Percentiles rank a stretch among this genome's conserved stretches.
Evolutionary conservation across 768 basidiomycete species (phyloP).

Genomic region (Tremella fuciformis): DNA sequence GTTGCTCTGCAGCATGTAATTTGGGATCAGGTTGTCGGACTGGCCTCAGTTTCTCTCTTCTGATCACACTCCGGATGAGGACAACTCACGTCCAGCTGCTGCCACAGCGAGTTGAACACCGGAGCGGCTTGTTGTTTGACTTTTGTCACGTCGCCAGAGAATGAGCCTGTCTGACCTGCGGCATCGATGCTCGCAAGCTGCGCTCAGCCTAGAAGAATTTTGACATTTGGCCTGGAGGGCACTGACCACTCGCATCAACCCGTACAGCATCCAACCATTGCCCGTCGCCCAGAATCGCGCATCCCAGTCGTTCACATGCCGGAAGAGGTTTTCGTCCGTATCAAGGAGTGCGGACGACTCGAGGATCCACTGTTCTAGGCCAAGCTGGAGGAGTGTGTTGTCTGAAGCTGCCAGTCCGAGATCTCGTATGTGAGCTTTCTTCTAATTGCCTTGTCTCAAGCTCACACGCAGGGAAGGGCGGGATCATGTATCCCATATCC

Average conservation of each 20-base stretch:
- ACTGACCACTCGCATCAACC: slow-evolving; percentile 21
- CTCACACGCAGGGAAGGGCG: slow-evolving; percentile 26
- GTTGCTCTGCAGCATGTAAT: slow-evolving; percentile 20
- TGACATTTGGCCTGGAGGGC: too few species aligned
- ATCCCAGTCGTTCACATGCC: slow-evolving; percentile 24
- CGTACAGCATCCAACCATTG: slow-evolving; percentile 27
- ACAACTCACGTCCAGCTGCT: slow-evolving; percentile 19
- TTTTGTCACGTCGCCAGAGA: not conserved
- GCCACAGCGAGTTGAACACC: slow-evolving; percentile 18
- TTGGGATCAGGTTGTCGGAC: slow-evolving; percentile 16
- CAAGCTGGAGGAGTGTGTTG: slow-evolving; percentile 5
- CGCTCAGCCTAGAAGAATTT: too few species aligned
- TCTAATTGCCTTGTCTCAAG: not conserved
- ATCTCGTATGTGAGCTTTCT: slow-evolving; percentile 9
- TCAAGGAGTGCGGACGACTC: slow-evolving; percentile 21
- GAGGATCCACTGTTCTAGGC: slow-evolving; percentile 19
- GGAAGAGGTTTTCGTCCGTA: slow-evolving; percentile 9
- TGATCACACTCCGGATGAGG: not conserved
- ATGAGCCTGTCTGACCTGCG: slow-evolving; percentile 4
- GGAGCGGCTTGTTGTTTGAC: slow-evolving; percentile 3
- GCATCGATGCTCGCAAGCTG: slow-evolving; percentile 18
- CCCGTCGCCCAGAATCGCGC: slow-evolving; percentile 21
- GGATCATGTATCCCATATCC: slow-evolving; percentile 29
- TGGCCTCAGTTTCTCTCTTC: not conserved
- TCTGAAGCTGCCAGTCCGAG: slow-evolving; percentile 18